These are phyloP conservation scores for Cladobotryum mycophilum DNA, from an alignment of 2,329 filamentous ascomycete species.

Conservation along the genomic window DNA sequence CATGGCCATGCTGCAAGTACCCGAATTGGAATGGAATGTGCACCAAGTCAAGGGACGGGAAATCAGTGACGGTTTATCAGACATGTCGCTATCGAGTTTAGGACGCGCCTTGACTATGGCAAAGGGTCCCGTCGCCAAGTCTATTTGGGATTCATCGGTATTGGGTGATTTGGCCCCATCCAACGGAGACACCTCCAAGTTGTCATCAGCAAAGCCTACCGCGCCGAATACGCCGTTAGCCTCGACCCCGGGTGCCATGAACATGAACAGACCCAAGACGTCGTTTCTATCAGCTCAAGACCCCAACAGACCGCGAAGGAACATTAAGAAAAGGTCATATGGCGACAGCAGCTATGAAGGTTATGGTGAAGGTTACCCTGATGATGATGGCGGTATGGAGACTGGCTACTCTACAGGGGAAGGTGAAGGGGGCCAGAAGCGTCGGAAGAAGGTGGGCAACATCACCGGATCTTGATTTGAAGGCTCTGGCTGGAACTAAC, in stretches of 20 bases:
- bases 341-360: slow-evolving; percentile 69
- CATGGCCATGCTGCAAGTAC: slow-evolving; percentile 42
- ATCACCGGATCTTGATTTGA: slow-evolving; percentile 2
- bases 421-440: slow-evolving; percentile 59
- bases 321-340: slow-evolving; percentile 68
- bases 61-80: slow-evolving; percentile 47
- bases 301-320: slow-evolving; percentile 53
- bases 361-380: slow-evolving; percentile 64
- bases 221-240: slow-evolving; percentile 47
- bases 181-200: slow-evolving; percentile 33
- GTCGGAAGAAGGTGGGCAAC: slow-evolving; percentile 55
- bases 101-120: slow-evolving; percentile 50
- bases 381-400: slow-evolving; percentile 55
- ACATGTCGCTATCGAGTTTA: slow-evolving; percentile 37
- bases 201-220: slow-evolving; percentile 40
- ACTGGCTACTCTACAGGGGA: slow-evolving; percentile 67
- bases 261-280: slow-evolving; percentile 30
- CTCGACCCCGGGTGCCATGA: slow-evolving; percentile 19
- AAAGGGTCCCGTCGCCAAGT: slow-evolving; percentile 49
- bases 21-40: slow-evolving; percentile 52
- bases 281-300: slow-evolving; percentile 37
- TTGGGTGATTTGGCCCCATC: slow-evolving; percentile 49
- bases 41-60: slow-evolving; percentile 49
- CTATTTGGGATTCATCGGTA: slow-evolving; percentile 51
- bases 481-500: slow-evolving; percentile 15